Evolutionary conservation across 1,284 basidiomycete species (phyloP).

Genomic region (Moesziomyces antarcticus): DNA sequence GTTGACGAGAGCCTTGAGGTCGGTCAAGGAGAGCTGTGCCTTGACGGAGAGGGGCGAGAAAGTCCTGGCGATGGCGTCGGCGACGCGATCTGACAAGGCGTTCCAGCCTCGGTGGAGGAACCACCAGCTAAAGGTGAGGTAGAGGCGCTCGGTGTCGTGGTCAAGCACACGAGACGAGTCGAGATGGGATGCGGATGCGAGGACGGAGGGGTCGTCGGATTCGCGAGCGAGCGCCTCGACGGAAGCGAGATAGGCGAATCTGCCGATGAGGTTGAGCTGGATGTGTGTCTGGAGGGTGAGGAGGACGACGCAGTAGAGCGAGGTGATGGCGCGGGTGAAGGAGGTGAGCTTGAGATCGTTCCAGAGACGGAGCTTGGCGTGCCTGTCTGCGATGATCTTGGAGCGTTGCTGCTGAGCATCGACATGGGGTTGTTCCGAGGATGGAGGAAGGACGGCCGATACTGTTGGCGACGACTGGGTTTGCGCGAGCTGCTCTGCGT

Average conservation of each 20-base stretch:
- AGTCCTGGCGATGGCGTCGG: constrained; percentile 79
- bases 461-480: neutral
- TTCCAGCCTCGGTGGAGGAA: constrained; percentile 89
- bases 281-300: constrained; percentile 83
- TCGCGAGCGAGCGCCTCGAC: constrained; percentile 71
- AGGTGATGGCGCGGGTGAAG: constrained; percentile 84
- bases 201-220: constrained; percentile 7
- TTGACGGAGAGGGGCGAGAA: constrained; percentile 80
- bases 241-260: constrained; percentile 80
- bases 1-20: constrained; percentile 71
- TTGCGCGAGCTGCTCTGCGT: neutral
- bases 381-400: constrained; percentile 35
- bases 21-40: constrained; percentile 75
- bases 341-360: constrained; percentile 70
- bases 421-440: constrained; percentile 16
- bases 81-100: constrained; percentile 78
- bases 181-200: constrained; percentile 1
- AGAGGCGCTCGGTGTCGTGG: constrained; percentile 78
- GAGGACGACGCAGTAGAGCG: constrained; percentile 82
- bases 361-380: constrained; percentile 63
- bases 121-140: constrained; percentile 89
- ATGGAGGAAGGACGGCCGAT: neutral
- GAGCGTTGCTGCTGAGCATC: constrained; percentile 42
- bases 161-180: constrained; percentile 29
- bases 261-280: constrained; percentile 85